Evolutionary conservation across 305 asterid species (phyloP), one percentile per base, ranked within the genome.

Genomic region (Fraxinus sp.): DNA sequence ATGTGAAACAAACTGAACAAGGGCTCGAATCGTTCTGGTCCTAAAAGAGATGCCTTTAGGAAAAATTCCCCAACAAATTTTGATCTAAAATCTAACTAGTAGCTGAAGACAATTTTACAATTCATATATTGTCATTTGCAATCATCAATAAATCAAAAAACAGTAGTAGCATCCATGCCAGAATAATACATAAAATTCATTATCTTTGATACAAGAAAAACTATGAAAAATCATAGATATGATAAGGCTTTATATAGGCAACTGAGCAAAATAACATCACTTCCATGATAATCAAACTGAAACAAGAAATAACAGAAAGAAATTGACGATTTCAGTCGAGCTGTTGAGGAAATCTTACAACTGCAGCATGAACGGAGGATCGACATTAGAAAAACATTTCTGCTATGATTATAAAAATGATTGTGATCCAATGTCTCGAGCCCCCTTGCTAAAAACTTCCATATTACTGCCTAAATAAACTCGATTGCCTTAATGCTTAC

Each of bases 401-500:
- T 24, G 24, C 18, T 28, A 43, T 30, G 59, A 79, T 36, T 68
- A 77, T 43, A 57, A n/a, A 24, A 76, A 57, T 5, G 39, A 57
- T 39, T 57, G 76, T 20, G 57, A 46, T 77, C 28, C 77, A 39
- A 43, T 7, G 24, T 1, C 3, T 16, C 13, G 8, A 37, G 28
- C 68, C 55, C 79, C 59, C 20, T 59, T 68, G 57, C 55, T 20
- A 71, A 66, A 77, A 14, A 55, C 81, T 78, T 39, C 77, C 76
- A 36, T n/a, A 74, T 35, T 35, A n/a, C 18, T 0, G 20, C 2
- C 22, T 4, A 84, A 76, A 49, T 39, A 2, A 43, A 64, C 43
- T 32, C 33, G 46, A 59, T 52, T 16, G 79, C 46, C 64, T 89
- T 88, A 94, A 30, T 83, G 94, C 90, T 79, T 94, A 82, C 84